These are phyloP conservation scores for Euclidium syriacum DNA, from an alignment of 345 rosid species.

Conservation along the genomic window DNA sequence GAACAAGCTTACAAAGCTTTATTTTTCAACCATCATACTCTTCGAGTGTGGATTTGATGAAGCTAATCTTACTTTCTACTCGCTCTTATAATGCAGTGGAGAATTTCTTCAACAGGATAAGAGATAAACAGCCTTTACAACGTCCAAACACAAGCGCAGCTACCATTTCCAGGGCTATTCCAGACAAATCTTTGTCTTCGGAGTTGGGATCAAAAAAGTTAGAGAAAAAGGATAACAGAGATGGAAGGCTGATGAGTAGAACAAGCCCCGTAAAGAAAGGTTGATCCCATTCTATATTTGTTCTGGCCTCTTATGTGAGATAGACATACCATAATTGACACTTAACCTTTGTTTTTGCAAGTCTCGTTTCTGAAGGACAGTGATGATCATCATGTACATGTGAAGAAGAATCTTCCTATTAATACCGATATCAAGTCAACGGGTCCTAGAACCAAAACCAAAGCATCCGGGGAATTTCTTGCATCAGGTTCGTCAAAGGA, in stretches of 20 bases:
- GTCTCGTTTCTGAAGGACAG: conserved; percentile 8
- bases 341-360: conserved; percentile 8
- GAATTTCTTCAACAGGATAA: conserved; percentile 39
- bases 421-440: background rate
- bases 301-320: background rate
- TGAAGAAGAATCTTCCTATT: conserved; percentile 23
- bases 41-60: background rate
- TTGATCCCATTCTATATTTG: conserved; percentile 1
- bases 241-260: conserved; percentile 15
- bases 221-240: background rate
- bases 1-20: background rate
- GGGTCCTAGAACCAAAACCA: conserved; percentile 17
- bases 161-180: background rate
- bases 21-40: background rate
- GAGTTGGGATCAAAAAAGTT: conserved; percentile 7
- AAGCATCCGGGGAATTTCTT: background rate
- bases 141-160: conserved; percentile 11
- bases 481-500: conserved; percentile 16
- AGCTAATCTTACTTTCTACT: background rate
- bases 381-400: background rate
- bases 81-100: conserved; percentile 31
- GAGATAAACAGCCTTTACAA: conserved; percentile 11
- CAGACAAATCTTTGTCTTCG: conserved; percentile 3
- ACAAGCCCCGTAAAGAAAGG: conserved; percentile 21
- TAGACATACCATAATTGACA: conserved; percentile 15